Conservation (phyloP, 106 monocot genomes). For the Chionographis japonica region DNA sequence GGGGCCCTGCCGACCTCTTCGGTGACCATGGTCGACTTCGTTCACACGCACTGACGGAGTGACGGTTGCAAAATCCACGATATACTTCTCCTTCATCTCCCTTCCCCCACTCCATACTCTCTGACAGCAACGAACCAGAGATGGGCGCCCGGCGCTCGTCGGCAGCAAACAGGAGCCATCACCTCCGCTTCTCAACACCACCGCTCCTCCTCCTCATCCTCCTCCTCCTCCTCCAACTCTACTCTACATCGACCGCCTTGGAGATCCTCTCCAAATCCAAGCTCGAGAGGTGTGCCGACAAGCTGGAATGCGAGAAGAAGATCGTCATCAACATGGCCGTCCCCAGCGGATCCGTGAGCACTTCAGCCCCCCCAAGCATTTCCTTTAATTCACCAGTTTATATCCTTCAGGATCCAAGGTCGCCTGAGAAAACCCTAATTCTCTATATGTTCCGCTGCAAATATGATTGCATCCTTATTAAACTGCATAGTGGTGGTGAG, state of each 20-base stretch:
- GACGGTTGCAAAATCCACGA: too few relatives aligned
- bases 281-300: slow-evolving; percentile 63
- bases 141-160: not conserved
- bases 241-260: slow-evolving; percentile 2
- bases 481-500: slow-evolving; percentile 75
- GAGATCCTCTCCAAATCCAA: slow-evolving; percentile 89
- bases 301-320: slow-evolving; percentile 67
- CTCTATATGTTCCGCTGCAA: not conserved
- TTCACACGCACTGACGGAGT: too few relatives aligned
- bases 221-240: slow-evolving; percentile 10
- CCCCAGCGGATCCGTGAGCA: slow-evolving; percentile 82
- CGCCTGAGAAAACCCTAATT: too few relatives aligned
- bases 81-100: too few relatives aligned
- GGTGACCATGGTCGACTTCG: too few relatives aligned
- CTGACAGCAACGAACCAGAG: not conserved
- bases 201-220: slow-evolving; percentile 16
- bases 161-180: not conserved
- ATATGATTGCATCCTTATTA: not conserved
- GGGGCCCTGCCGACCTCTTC: too few relatives aligned
- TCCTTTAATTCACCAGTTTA: too few relatives aligned
- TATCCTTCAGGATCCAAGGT: too few relatives aligned
- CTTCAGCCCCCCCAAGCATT: not conserved
- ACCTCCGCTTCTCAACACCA: slow-evolving; percentile 2
- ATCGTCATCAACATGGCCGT: slow-evolving; percentile 81
- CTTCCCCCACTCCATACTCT: too few relatives aligned